A percentile compares a stretch with the other conserved stretches of the same genome.
phyloP scores from a whole-genome alignment of 306 rosid species.

The Ochetophila trinervis region DNA sequence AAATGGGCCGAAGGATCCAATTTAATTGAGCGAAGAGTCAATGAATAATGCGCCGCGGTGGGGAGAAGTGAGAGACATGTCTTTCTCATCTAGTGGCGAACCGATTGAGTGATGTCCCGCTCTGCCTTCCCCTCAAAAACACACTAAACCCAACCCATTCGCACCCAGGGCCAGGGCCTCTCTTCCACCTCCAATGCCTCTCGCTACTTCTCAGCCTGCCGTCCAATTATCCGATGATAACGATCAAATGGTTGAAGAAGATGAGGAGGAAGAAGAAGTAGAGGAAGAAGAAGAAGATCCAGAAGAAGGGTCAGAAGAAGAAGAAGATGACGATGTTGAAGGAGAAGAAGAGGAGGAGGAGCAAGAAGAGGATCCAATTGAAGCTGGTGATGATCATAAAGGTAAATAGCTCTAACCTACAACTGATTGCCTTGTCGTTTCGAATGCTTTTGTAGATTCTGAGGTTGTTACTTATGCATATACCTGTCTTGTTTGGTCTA shows the following conservation, averaged over 20 bases:
- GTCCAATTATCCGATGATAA: neutral
- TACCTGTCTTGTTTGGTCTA: neutral
- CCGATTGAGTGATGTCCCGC: too few relatives aligned
- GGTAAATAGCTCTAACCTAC: neutral
- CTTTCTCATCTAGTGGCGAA: too few relatives aligned
- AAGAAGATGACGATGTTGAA: neutral
- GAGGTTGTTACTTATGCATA: neutral
- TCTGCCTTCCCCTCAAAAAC: too few relatives aligned
- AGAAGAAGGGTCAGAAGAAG: neutral
- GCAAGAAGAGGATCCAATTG: neutral
- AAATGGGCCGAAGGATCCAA: too few relatives aligned
- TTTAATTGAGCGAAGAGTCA: too few relatives aligned
- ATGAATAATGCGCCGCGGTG: too few relatives aligned
- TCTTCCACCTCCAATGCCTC: too few relatives aligned
- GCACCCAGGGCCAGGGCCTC: too few relatives aligned
- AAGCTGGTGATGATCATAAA: conserved; percentile 2
- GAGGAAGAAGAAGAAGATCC: neutral
- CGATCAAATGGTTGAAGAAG: neutral
- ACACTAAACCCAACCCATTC: too few relatives aligned
- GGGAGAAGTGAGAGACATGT: too few relatives aligned
- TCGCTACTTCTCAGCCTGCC: too few relatives aligned
- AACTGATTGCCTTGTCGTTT: neutral
- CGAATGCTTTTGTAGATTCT: neutral
- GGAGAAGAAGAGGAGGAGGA: neutral
- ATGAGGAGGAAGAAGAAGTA: neutral